Evolutionary conservation across 805 yeast species (phyloP).

Genomic region (Jamesozyma piceae): DNA sequence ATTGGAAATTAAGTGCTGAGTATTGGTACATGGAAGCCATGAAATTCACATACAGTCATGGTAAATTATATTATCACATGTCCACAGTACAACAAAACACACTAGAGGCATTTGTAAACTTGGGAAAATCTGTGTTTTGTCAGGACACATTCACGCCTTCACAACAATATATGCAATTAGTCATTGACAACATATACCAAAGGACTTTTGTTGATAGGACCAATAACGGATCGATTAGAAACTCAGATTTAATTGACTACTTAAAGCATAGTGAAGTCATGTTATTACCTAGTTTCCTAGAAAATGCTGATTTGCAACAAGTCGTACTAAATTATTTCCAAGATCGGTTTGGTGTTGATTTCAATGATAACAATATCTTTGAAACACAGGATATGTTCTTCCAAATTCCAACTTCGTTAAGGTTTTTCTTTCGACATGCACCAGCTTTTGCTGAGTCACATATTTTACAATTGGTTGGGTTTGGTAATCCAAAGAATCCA

Average conservation of each 20-base stretch:
- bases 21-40: slow-evolving; percentile 73
- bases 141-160: slow-evolving; percentile 81
- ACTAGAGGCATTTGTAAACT: slow-evolving; percentile 66
- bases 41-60: slow-evolving; percentile 70
- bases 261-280: slow-evolving; percentile 56
- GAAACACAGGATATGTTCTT: slow-evolving; percentile 35
- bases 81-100: slow-evolving; percentile 70
- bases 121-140: slow-evolving; percentile 71
- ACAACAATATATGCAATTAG: slow-evolving; percentile 64
- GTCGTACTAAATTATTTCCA: slow-evolving; percentile 56
- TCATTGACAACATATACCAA: slow-evolving; percentile 66
- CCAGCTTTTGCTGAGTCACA: slow-evolving; percentile 70
- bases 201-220: slow-evolving; percentile 36
- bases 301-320: slow-evolving; percentile 45
- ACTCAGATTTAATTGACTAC: slow-evolving; percentile 29
- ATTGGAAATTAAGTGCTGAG: slow-evolving; percentile 78
- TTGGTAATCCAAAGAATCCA: slow-evolving; percentile 68
- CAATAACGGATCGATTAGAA: slow-evolving; percentile 21
- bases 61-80: slow-evolving; percentile 78
- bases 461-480: slow-evolving; percentile 64
- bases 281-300: slow-evolving; percentile 48
- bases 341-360: slow-evolving; percentile 55
- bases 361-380: slow-evolving; percentile 55
- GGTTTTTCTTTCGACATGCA: slow-evolving; percentile 70
- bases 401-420: slow-evolving; percentile 32